A percentile compares a stretch with the other conserved stretches of the same genome.
Conservation (phyloP, 805 yeast species). For the Ogataea haglerorum region DNA sequence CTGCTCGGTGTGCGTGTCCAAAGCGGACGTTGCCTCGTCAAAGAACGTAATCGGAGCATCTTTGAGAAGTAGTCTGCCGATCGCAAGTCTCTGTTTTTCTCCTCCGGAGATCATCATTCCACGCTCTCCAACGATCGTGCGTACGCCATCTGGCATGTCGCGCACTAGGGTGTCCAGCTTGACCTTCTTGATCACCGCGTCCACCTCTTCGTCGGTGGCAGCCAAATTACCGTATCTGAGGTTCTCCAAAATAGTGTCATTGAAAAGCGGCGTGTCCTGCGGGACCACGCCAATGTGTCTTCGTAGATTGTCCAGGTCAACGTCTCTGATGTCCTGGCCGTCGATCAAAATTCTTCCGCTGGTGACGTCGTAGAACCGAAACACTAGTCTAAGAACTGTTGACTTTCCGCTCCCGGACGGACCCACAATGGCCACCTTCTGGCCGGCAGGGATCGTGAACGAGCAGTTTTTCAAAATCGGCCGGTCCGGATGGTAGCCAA, state of each 20-base stretch:
- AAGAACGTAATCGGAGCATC: conserved; percentile 87
- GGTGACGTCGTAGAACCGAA: conserved; percentile 83
- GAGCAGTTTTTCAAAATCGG: conserved; percentile 78
- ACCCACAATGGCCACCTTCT: conserved; percentile 91
- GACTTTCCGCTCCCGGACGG: conserved; percentile 97
- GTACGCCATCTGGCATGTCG: conserved; percentile 77
- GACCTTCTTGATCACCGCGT: conserved; percentile 61
- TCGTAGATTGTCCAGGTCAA: conserved; percentile 74
- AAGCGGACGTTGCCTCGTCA: conserved; percentile 95
- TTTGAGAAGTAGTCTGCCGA: conserved; percentile 85
- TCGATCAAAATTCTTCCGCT: conserved; percentile 78
- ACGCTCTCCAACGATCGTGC: conserved; percentile 91
- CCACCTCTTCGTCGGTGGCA: conserved; percentile 72
- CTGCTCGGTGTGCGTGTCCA: conserved; percentile 96
- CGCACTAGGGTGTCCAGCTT: conserved; percentile 59
- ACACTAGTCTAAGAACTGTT: conserved; percentile 76
- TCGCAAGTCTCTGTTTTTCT: conserved; percentile 92
- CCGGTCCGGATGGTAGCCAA: conserved; percentile 87
- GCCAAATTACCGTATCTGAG: conserved; percentile 78
- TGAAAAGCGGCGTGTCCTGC: conserved; percentile 94
- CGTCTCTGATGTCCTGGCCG: conserved; percentile 79
- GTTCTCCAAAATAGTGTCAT: conserved; percentile 84
- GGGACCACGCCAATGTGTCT: conserved; percentile 87
- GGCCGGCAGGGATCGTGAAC: conserved; percentile 86
- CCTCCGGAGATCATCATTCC: conserved; percentile 99